Base-by-base conservation (phyloP, 495 filamentous ascomycete genomes). In the Aspergillus nidulans region DNA sequence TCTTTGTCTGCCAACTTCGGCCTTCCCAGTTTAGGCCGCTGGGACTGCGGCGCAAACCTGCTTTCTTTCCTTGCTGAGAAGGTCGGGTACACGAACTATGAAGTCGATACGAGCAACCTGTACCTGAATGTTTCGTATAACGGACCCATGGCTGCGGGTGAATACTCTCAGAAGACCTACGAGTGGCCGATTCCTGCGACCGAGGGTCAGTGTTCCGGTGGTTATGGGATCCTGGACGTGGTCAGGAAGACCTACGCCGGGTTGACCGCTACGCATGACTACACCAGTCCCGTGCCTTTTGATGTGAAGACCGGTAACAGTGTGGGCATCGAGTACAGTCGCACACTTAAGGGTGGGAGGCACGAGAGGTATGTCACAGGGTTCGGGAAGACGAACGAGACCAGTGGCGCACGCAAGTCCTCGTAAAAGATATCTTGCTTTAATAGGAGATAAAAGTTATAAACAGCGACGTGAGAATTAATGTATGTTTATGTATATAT, bases 1-100 rank as follows among this genome's bases (percentile, higher is more conserved):
- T 84, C 84, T n/a, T 76, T 84, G 9, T 71, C 77, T 19, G 81
- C 81, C 2, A 90, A 90, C 73, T 88, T 83, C 83, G 80, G 63
- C 4, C 70, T 86, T 43, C 77, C 80, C 6, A 81, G 77, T 32
- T 72, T 87, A 10, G 84, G 84, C 16, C 72, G 84, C 63, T 86
- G 81, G 67, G 83, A 87, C 60, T 81, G 82, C 46, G 82, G 82
- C 45, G 83, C 84, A 6, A 87, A 87, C 53, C 73, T 87, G n/a
- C 83, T 85, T 57, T 58, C 71, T 45, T 64, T 80, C 13, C 73
- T 82, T 12, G 78, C 81, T 9, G 69, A 77, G 23, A 64, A 68
- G 58, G 73, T 72, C 9, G 78, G 78, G 18, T 84, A 83, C 61
- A 52, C 53, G 38, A 84, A 75, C 62, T 68, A 56, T 15, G 56